These are phyloP conservation scores for Cyclotella choctawhatcheeana DNA, from an alignment of 108 stramenopile species.

Conservation along the genomic window DNA sequence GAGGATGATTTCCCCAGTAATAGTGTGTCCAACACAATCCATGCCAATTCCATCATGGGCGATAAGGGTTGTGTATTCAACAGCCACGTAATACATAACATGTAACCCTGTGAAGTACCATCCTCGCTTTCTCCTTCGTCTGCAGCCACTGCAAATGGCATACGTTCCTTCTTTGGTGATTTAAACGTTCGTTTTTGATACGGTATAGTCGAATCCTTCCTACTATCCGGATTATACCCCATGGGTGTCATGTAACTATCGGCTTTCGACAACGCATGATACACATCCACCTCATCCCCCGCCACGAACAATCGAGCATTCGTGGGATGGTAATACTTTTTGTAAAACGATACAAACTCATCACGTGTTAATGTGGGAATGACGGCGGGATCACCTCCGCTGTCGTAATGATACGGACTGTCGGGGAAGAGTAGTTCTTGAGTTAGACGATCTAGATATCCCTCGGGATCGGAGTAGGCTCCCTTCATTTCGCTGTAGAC, in stretches of 20 bases:
- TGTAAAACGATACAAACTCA: slow-evolving; percentile 88
- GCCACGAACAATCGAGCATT: slow-evolving; percentile 92
- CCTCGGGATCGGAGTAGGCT: slow-evolving; percentile 88
- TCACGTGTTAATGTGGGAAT: slow-evolving; percentile 85
- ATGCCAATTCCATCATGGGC: slow-evolving; percentile 73
- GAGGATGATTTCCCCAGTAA: slow-evolving; percentile 77
- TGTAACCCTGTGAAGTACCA: slow-evolving; percentile 55
- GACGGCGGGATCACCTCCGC: slow-evolving; percentile 87
- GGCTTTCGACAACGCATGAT: slow-evolving; percentile 60
- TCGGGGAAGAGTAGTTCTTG: slow-evolving; percentile 88
- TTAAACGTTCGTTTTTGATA: slow-evolving; percentile 53
- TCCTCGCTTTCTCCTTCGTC: slow-evolving; percentile 33
- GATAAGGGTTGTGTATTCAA: slow-evolving; percentile 79
- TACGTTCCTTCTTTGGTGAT: slow-evolving; percentile 35
- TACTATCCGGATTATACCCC: slow-evolving; percentile 44
- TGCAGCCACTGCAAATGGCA: slow-evolving; percentile 57
- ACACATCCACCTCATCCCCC: slow-evolving; percentile 83
- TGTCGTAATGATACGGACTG: slow-evolving; percentile 81
- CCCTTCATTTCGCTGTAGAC: slow-evolving; percentile 96
- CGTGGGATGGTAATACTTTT: slow-evolving; percentile 91
- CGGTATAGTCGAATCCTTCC: slow-evolving; percentile 41
- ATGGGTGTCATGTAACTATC: slow-evolving; percentile 67
- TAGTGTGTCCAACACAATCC: slow-evolving; percentile 80
- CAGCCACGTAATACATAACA: slow-evolving; percentile 87
- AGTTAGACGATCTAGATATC: slow-evolving; percentile 64